These are phyloP conservation scores for Quercus tomentella DNA, from an alignment of 331 rosid genomes.

Conservation along the genomic window DNA sequence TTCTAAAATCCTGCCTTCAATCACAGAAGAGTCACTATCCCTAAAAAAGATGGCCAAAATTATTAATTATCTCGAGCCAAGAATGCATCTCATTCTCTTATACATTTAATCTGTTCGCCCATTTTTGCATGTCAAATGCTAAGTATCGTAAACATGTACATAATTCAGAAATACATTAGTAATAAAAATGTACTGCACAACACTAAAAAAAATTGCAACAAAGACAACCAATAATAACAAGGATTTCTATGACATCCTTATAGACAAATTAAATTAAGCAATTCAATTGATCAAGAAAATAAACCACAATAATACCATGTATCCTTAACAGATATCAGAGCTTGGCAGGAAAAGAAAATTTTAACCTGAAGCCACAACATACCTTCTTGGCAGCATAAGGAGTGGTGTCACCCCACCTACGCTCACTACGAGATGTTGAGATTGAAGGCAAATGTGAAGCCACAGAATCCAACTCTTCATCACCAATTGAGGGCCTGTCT, in stretches of 20 bases:
- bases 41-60: background rate
- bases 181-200: background rate
- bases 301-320: background rate
- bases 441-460: conserved; percentile 51
- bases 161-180: background rate
- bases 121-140: background rate
- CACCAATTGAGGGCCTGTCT: conserved; percentile 42
- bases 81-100: background rate
- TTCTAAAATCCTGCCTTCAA: background rate
- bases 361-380: conserved; percentile 21
- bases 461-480: conserved; percentile 55
- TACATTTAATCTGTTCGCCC: background rate
- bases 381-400: conserved; percentile 87
- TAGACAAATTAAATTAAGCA: background rate
- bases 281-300: background rate
- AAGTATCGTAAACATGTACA: background rate
- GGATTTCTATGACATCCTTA: conserved; percentile 1
- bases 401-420: conserved; percentile 82
- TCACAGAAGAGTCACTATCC: background rate
- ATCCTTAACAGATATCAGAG: conserved; percentile 10
- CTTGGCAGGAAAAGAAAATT: conserved; percentile 8
- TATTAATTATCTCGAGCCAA: background rate
- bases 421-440: conserved; percentile 50
- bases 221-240: background rate
- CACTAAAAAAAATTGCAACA: background rate